Evolutionary conservation across 352 stramenopile genomes (phyloP), one percentile per base, ranked within the genome.

Genomic region (Globisporangium nunn): DNA sequence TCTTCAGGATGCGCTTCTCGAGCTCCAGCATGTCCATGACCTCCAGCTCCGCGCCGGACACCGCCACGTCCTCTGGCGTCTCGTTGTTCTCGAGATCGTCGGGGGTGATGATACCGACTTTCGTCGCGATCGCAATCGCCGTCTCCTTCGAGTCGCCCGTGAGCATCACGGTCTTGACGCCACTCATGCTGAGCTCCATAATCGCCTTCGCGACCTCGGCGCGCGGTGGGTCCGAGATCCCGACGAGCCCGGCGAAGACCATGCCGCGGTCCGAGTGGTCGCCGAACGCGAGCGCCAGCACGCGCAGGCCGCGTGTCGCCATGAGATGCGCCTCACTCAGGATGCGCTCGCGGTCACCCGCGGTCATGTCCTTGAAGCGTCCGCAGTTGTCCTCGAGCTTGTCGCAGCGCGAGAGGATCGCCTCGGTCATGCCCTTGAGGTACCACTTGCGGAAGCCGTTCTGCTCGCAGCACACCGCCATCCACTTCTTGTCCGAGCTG

Each of bases 111-210:
- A 99, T 98, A 1, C 91, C 94, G 52, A 98, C 89, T 59, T 97
- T 81, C n/a, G 66, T 78, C 0, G 93, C 95, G 70, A 99, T 98
- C 2, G 94, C 92, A 40, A 98, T 74, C 8, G 96, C 96, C 8
- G 96, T 99, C 61, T 98, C 93, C 58, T 97, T 93, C 0, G 91
- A 93, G 72, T 99, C 96, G 37, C 95, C 95, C 7, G 95, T 98
- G 5, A 98, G 78, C 91, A 98, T 98, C 23, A 96, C 74, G 0
- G 83, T 93, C 29, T 75, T 78, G 1, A 93, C 83, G 15, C 81
- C 78, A 52, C 72, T 83, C 39, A 71, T 52, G 10, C 68, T 68
- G 40, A 91, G 58, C 45, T 82, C 74, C 23, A 72, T 44, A 29
- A 93, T 75, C 37, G 83, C 72, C 57, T 86, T 81, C 37, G 76